Percentiles rank a stretch among this genome's conserved stretches.
phyloP scores from a whole-genome alignment of 176 grass and related monocot genomes.

The Carex littledalei region DNA sequence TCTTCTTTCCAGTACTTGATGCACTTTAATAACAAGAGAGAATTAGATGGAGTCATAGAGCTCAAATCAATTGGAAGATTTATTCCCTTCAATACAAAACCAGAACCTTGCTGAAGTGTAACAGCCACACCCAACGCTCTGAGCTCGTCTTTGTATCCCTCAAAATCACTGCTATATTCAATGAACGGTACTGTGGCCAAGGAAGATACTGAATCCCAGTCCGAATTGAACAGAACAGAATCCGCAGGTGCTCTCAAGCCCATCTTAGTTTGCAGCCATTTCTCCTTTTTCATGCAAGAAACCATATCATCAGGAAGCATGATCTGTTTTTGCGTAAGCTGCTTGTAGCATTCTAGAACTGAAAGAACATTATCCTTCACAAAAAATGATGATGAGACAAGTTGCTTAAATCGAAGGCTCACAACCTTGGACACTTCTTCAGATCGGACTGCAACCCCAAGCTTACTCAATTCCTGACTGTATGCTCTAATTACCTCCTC shows the following conservation, averaged over 20 bases:
- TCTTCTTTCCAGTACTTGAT: constrained; percentile 5
- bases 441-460: constrained; percentile 33
- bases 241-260: constrained; percentile 36
- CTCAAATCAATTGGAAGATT: constrained; percentile 42
- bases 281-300: constrained; percentile 19
- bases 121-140: constrained; percentile 37
- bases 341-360: constrained; percentile 35
- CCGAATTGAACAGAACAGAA: constrained; percentile 31
- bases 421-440: constrained; percentile 38
- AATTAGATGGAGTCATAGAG: constrained; percentile 6
- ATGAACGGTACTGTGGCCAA: constrained; percentile 59
- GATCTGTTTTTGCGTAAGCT: background rate
- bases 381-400: constrained; percentile 20
- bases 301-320: constrained; percentile 24
- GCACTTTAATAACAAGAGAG: constrained; percentile 43
- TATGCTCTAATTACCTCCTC: constrained; percentile 25
- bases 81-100: constrained; percentile 38
- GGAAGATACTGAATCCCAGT: constrained; percentile 36
- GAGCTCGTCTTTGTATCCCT: constrained; percentile 54
- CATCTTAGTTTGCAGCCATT: constrained; percentile 49
- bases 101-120: constrained; percentile 22
- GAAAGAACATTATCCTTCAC: constrained; percentile 27
- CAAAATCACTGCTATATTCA: constrained; percentile 33
- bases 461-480: constrained; percentile 34
- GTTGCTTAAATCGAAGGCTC: constrained; percentile 16